phyloP scores from a whole-genome alignment of 352 stramenopile genomes.

The Phytophthora brassicae region DNA sequence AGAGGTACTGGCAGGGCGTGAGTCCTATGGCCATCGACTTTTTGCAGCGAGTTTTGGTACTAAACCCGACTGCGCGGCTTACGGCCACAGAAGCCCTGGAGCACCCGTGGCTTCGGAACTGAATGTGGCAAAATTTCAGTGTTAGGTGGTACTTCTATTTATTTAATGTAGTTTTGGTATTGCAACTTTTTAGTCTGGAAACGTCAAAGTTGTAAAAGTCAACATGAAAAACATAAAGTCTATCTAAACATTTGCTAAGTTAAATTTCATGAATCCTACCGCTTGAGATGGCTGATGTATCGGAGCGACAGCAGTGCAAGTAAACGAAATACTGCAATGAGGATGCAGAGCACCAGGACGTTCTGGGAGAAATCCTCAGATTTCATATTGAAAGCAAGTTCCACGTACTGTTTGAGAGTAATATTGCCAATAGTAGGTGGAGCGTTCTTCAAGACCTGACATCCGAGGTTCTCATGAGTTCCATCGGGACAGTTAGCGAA shows the following conservation, averaged over 20 bases:
- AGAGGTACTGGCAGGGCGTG: slow-evolving; percentile 75
- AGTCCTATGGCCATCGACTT: slow-evolving; percentile 63
- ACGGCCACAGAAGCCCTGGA: too few species aligned
- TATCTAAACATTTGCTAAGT: too few species aligned
- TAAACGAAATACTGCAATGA: slow-evolving; percentile 53
- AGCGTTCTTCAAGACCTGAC: slow-evolving; percentile 29
- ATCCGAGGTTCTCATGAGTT: slow-evolving; percentile 23
- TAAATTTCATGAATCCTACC: slow-evolving; percentile 15
- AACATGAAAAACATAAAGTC: too few species aligned
- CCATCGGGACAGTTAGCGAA: slow-evolving; percentile 41
- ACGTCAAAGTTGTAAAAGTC: too few species aligned
- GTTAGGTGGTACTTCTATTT: too few species aligned
- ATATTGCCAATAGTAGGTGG: slow-evolving; percentile 33
- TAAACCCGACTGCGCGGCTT: slow-evolving; percentile 19
- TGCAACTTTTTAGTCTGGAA: too few species aligned
- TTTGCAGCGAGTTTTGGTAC: slow-evolving; percentile 54
- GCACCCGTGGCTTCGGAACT: too few species aligned
- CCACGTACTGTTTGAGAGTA: slow-evolving; percentile 47
- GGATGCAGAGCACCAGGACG: slow-evolving; percentile 30
- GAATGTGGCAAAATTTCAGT: too few species aligned
- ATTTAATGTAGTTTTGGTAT: too few species aligned
- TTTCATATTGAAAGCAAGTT: slow-evolving; percentile 40
- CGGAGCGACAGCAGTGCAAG: slow-evolving; percentile 48
- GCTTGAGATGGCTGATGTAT: slow-evolving; percentile 58
- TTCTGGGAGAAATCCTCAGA: slow-evolving; percentile 35